Base-by-base conservation (phyloP, 306 rosid genomes). In the Citrullus amarus region DNA sequence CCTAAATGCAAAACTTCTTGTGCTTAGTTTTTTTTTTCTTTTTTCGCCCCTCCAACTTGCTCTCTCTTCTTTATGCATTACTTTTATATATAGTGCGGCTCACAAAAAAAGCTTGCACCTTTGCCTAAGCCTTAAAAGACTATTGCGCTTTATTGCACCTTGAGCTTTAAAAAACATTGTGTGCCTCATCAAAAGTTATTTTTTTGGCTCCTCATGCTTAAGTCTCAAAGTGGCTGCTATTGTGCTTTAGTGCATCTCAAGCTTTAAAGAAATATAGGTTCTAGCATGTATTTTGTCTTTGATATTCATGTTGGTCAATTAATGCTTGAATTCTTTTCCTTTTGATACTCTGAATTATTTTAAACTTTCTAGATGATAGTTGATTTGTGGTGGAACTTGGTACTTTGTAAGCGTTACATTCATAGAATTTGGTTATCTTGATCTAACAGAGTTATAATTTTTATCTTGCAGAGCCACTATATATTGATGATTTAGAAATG, bases 401-500 rank as follows among this genome's bases (percentile, higher is more conserved):
- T 44, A 16, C 28, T 11, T 7, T 28, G 11, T 50, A 9, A 73
- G 59, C 8, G 0, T 25, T 20, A 15, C 10, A 22, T 72, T 15
- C 30, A 10, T 46, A 22, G 43, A 16, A 0, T 50, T 8, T 50
- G 1, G 7, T 28, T 59, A 3, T 41, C 34, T 8, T 8, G 6
- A 51, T 39, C 46, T 82, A 58, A 80, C n/a, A 15, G 55, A 10
- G 5, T 2, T 78, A 30, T n/a, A 5, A 25, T 70, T 18, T 13
- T 63, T 83, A 6, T 59, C 82, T 44, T 36, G 61, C 78, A 93
- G 96, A 86, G 68, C 84, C 86, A 13, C 91, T 91, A 78, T 89
- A 91, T 66, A 82, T 91, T 12, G 93, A 90, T 86, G 98, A 90
- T 81, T 83, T 93, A 56, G 97, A 93, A 79, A 61, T 43, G 12